A percentile compares a stretch with the other conserved stretches of the same genome.
phyloP scores from a whole-genome alignment of 176 grass and related monocot genomes.

The Elaeis guineensis region DNA sequence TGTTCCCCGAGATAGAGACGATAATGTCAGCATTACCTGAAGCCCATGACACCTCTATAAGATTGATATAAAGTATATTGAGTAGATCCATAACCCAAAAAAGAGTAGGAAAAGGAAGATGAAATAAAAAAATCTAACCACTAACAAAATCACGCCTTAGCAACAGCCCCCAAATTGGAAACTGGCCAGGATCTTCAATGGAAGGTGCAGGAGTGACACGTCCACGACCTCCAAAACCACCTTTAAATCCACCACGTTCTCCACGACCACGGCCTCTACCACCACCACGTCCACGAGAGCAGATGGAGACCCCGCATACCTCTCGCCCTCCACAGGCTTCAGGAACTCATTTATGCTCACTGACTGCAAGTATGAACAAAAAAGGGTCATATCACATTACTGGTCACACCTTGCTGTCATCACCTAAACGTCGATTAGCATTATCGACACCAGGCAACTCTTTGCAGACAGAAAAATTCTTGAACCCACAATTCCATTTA shows the following conservation, averaged over 20 bases:
- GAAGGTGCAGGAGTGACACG: background rate
- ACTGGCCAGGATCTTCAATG: conserved; percentile 11
- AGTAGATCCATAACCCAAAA: no score
- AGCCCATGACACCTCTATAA: no score
- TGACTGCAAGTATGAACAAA: conserved; percentile 1
- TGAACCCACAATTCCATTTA: no score
- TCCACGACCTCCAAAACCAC: background rate
- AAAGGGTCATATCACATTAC: background rate
- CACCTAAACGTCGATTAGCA: no score
- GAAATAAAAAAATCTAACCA: background rate
- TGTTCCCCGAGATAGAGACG: no score
- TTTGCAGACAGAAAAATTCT: no score
- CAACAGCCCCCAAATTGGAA: conserved; percentile 5
- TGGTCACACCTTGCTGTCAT: no score
- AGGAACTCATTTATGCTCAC: conserved; percentile 15
- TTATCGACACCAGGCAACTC: no score
- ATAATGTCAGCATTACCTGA: no score
- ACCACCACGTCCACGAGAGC: conserved; percentile 3
- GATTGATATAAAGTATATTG: no score
- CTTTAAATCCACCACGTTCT: background rate
- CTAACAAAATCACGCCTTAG: conserved; percentile 9
- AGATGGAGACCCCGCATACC: background rate
- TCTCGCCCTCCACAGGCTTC: conserved; percentile 5
- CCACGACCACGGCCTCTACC: conserved; percentile 2
- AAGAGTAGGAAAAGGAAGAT: background rate